Percentiles rank a stretch among this genome's conserved stretches.
Evolutionary conservation across 2,329 filamentous ascomycete genomes (phyloP).

Genomic region (Fusarium continuum): DNA sequence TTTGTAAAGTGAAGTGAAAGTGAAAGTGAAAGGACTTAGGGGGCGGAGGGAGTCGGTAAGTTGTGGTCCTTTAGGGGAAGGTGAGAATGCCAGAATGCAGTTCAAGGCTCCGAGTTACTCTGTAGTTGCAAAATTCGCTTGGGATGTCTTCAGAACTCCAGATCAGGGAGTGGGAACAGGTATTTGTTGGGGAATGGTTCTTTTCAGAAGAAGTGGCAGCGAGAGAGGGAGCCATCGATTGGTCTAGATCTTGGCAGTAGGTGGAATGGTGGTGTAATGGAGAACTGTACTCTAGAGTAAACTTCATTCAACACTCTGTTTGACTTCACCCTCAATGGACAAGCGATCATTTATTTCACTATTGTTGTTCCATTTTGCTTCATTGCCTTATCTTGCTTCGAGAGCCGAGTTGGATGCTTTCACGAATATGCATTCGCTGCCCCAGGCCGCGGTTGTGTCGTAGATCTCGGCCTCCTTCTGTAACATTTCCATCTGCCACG

Average conservation of each 20-base stretch:
- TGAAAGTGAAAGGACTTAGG: too few relatives aligned
- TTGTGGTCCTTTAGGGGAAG: constrained; percentile 2
- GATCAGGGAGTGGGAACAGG: neutral
- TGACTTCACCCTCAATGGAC: neutral
- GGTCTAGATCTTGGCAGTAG: neutral
- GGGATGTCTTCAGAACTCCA: constrained; percentile 1
- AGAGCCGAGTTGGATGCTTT: neutral
- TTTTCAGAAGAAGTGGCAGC: neutral
- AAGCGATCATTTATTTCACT: constrained; percentile 2
- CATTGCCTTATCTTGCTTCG: neutral
- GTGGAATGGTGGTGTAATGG: constrained; percentile 3
- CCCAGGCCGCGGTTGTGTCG: neutral
- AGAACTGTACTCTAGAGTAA: constrained; percentile 2
- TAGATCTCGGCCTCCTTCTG: neutral
- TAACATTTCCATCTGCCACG: too few relatives aligned
- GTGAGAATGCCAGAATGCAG: too few relatives aligned
- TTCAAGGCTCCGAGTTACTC: too few relatives aligned
- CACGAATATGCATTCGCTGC: neutral
- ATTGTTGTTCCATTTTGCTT: neutral
- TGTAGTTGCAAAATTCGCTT: neutral
- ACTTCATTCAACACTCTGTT: constrained; percentile 8
- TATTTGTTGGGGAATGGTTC: neutral
- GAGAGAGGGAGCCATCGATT: neutral
- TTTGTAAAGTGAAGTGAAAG: neutral
- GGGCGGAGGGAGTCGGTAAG: too few relatives aligned